Base-by-base conservation (phyloP, 2,329 filamentous ascomycete genomes). In the Xenosphaeropsis pyriputrescens region DNA sequence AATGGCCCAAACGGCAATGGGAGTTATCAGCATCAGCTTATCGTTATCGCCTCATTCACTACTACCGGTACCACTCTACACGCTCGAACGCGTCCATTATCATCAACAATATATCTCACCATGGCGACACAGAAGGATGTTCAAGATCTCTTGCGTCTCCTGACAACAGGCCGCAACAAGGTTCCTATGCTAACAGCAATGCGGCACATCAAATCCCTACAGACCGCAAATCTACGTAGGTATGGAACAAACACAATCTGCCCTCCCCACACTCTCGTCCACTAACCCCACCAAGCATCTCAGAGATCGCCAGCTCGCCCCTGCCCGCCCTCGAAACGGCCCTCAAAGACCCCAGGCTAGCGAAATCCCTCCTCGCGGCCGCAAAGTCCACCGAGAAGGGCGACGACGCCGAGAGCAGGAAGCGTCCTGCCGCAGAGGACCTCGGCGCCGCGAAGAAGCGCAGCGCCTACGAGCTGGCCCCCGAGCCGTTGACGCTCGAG, bases 61-160 rank as follows among this genome's bases (percentile, higher is more conserved):
- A 26, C 22, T 11, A 9, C 12, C 8, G 12, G 12, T 11, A 26
- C 22, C 22, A 26, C 22, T 26, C 12, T 26, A 26, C 22, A 26
- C 22, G 22, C 8, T 11, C 8, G 7, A 26, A 26, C 22, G 22
- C 22, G 22, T 26, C 22, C 8, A 26, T 9, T 11, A 26, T 26
- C 12, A 9, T 9, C 8, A 9, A 26, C 22, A 26, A 26, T 11
- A n/a, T n/a, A n/a, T 8, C 22, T 26, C 22, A 26, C 22, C 22
- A 74, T 75, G 70, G 62, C 68, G 6, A 61, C 66, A 2, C 69
- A 74, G 44, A 64, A 70, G 42, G 72, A 78, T 45, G 55, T 78
- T 16, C 71, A 77, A 47, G 72, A 75, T 49, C 63, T 78, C 13
- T 60, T 78, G 38, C 70, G 72, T 34, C 61, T 77, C 39, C 58